phyloP scores from a whole-genome alignment of 2,329 filamentous ascomycete species.

The Chrysoporthe puriensis region DNA sequence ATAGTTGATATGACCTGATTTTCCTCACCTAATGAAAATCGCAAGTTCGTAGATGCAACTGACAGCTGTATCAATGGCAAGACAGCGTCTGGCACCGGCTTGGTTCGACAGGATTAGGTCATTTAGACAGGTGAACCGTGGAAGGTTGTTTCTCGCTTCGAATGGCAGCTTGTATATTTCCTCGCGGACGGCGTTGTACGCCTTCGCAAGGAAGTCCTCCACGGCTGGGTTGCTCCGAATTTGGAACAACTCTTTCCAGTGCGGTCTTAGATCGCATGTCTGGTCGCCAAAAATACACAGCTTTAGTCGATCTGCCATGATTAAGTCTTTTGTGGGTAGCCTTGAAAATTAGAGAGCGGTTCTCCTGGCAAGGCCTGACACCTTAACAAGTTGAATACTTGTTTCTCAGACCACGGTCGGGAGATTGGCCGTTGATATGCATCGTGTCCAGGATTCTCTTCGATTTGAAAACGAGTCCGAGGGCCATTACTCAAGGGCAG shows the following conservation, averaged over 20 bases:
- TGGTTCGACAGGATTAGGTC: constrained; percentile 32
- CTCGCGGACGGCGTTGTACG: constrained; percentile 10
- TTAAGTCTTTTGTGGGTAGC: no score
- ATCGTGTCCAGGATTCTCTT: no score
- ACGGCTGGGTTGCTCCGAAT: constrained; percentile 28
- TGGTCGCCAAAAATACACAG: constrained; percentile 33
- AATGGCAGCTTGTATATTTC: constrained; percentile 24
- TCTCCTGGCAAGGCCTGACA: no score
- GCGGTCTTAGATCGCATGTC: constrained; percentile 26
- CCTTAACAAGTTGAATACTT: no score
- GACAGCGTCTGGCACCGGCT: constrained; percentile 24
- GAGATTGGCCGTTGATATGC: no score
- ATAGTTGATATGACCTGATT: no score
- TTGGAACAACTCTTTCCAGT: no score
- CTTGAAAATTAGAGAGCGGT: no score
- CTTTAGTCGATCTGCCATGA: neutral
- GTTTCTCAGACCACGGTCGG: no score
- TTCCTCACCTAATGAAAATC: neutral
- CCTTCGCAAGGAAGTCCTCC: constrained; percentile 1
- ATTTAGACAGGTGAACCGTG: constrained; percentile 32
- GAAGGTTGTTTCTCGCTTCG: constrained; percentile 29
- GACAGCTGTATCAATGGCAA: constrained; percentile 33
- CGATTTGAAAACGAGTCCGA: no score
- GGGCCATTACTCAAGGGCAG: no score
- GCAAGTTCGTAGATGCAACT: constrained; percentile 7